These are phyloP conservation scores for Fusarium vanettenii DNA, from an alignment of 2,329 filamentous ascomycete species.

Conservation along the genomic window DNA sequence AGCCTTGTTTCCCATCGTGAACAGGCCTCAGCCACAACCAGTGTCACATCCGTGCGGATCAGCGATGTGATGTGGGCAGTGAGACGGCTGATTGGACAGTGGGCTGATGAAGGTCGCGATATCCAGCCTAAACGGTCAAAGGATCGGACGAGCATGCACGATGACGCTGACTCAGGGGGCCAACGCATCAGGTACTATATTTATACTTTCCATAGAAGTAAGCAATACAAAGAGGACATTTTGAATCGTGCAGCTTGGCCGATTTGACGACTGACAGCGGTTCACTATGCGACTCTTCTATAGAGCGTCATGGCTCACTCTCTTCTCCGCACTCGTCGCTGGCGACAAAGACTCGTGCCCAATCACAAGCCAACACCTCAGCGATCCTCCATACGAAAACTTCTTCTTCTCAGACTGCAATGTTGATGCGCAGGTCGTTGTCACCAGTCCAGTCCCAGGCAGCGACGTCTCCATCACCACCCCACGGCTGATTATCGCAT, in stretches of 20 bases:
- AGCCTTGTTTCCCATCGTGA: neutral
- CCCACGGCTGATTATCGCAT: constrained; percentile 70
- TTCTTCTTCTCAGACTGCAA: constrained; percentile 76
- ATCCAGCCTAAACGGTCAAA: neutral
- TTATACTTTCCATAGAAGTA: neutral
- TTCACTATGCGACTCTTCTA: neutral
- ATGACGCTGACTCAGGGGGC: neutral
- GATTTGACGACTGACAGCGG: neutral
- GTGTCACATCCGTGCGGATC: neutral
- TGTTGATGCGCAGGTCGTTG: constrained; percentile 67
- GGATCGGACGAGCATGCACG: neutral
- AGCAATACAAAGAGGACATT: neutral
- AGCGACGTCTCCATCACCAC: constrained; percentile 66
- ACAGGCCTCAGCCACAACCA: neutral
- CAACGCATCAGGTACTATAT: too few species aligned
- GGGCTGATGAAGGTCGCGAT: neutral
- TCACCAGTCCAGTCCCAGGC: constrained; percentile 66
- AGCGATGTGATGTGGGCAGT: neutral
- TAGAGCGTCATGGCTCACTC: neutral
- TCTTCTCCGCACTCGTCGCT: neutral
- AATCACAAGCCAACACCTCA: constrained; percentile 48
- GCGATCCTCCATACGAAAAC: constrained; percentile 70
- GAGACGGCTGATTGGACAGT: neutral
- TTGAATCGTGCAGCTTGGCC: neutral
- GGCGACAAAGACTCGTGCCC: neutral